Evolutionary conservation across 345 rosid species (phyloP).

Genomic region (Acer saccharum): DNA sequence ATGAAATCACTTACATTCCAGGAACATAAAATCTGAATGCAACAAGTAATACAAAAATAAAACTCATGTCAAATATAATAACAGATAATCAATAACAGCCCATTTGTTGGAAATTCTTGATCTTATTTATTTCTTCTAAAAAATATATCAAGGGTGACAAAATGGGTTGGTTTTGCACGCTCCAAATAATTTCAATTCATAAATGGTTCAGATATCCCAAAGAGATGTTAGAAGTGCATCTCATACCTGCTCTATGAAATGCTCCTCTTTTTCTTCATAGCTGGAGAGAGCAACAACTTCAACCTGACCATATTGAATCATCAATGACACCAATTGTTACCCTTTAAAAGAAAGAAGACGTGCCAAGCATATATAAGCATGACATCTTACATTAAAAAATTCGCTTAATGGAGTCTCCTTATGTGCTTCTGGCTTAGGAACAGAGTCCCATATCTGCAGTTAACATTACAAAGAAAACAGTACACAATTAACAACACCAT

Average conservation of each 20-base stretch:
- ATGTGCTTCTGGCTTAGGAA: conserved; percentile 94
- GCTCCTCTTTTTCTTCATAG: conserved; percentile 98
- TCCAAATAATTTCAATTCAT: conserved; percentile 1
- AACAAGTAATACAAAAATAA: not conserved
- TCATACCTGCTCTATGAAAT: conserved; percentile 88
- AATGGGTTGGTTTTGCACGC: not conserved
- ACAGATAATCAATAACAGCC: not conserved
- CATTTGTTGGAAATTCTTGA: not conserved
- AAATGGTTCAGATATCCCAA: not conserved
- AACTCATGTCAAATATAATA: not conserved
- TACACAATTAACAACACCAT: conserved; percentile 9
- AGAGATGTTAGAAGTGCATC: conserved; percentile 10
- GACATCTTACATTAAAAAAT: conserved; percentile 80
- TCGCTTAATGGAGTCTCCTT: conserved; percentile 91
- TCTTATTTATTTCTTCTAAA: not conserved
- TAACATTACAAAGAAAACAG: conserved; percentile 10
- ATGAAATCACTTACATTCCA: not conserved
- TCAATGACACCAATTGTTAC: conserved; percentile 12
- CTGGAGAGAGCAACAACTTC: conserved; percentile 97
- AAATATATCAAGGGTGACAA: not conserved
- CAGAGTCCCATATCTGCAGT: conserved; percentile 95
- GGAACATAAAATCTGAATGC: not conserved
- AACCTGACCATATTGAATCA: conserved; percentile 54
- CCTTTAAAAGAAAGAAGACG: not conserved
- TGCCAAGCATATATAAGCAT: too few species aligned